Evolutionary conservation across 1,139 yeast genomes (phyloP).

Genomic region (Nadsonia commutata): DNA sequence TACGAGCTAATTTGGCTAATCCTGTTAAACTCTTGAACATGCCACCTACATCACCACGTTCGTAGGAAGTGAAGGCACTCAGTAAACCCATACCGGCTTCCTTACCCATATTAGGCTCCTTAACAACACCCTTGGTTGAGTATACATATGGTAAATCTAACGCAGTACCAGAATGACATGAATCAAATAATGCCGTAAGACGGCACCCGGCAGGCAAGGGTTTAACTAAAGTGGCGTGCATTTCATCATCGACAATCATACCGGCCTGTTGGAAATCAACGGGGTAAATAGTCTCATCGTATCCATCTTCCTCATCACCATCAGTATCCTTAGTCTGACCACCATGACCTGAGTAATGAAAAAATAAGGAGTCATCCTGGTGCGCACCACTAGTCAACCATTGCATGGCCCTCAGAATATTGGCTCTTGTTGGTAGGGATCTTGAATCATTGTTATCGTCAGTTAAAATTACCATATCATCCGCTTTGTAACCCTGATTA

Average conservation of each 20-base stretch:
- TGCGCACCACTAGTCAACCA: conserved; percentile 77
- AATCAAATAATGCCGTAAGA: conserved; percentile 77
- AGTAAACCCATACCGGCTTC: conserved; percentile 73
- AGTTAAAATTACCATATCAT: conserved; percentile 74
- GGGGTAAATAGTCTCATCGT: conserved; percentile 83
- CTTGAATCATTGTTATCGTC: conserved; percentile 55
- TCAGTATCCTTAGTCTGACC: conserved; percentile 66
- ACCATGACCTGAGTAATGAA: conserved; percentile 93
- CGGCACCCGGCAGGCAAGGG: conserved; percentile 73
- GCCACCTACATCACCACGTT: conserved; percentile 52
- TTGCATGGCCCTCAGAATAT: conserved; percentile 74
- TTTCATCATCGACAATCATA: conserved; percentile 66
- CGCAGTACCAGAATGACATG: conserved; percentile 89
- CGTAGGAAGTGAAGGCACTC: conserved; percentile 56
- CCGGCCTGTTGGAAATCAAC: conserved; percentile 68
- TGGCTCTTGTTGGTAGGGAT: conserved; percentile 59
- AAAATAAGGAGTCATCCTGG: conserved; percentile 53
- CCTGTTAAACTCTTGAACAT: conserved; percentile 35
- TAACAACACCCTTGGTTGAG: conserved; percentile 79
- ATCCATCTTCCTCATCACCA: conserved; percentile 87
- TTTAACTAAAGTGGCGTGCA: conserved; percentile 70
- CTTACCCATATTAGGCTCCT: conserved; percentile 77
- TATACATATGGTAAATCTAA: conserved; percentile 80
- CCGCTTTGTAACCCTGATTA: conserved; percentile 51
- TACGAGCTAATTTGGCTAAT: conserved; percentile 32